These are phyloP conservation scores for Berberis thunbergii DNA, from an alignment of 164 flowering plant genomes.

Conservation along the genomic window DNA sequence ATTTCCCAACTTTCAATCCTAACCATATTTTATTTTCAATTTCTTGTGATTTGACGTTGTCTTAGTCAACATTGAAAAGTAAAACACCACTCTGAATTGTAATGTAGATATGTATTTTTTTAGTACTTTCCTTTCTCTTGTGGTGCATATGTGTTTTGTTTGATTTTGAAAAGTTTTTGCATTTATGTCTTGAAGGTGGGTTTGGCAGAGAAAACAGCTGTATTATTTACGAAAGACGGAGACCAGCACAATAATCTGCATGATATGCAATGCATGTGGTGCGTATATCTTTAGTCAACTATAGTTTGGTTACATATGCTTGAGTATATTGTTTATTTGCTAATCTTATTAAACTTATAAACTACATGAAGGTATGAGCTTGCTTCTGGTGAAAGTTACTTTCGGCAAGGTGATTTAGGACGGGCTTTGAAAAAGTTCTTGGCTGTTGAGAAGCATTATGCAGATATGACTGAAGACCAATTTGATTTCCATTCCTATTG, in stretches of 20 bases:
- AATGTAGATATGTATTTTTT: too few species aligned
- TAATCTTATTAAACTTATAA: slow-evolving; percentile 6
- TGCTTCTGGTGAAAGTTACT: slow-evolving; percentile 95
- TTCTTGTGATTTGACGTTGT: too few species aligned
- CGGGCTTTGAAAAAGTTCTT: slow-evolving; percentile 85
- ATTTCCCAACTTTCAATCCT: too few species aligned
- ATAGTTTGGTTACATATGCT: not conserved
- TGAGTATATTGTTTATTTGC: too few species aligned
- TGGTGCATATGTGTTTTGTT: not conserved
- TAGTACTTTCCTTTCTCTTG: not conserved
- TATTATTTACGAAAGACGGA: slow-evolving; percentile 94
- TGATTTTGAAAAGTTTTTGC: too few species aligned
- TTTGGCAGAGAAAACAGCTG: slow-evolving; percentile 92
- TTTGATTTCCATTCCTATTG: slow-evolving; percentile 99
- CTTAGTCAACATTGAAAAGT: too few species aligned
- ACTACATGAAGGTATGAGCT: slow-evolving; percentile 79
- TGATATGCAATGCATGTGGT: slow-evolving; percentile 99
- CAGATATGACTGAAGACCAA: slow-evolving; percentile 96
- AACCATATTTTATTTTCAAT: too few species aligned
- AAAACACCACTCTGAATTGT: too few species aligned
- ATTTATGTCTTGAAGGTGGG: slow-evolving; percentile 47
- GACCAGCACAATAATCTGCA: slow-evolving; percentile 96
- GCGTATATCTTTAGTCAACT: slow-evolving; percentile 16
- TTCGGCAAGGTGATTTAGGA: slow-evolving; percentile 96
- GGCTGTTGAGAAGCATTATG: slow-evolving; percentile 99